phyloP scores from a whole-genome alignment of 352 stramenopile species.

The Hyaloperonospora brassicae region DNA sequence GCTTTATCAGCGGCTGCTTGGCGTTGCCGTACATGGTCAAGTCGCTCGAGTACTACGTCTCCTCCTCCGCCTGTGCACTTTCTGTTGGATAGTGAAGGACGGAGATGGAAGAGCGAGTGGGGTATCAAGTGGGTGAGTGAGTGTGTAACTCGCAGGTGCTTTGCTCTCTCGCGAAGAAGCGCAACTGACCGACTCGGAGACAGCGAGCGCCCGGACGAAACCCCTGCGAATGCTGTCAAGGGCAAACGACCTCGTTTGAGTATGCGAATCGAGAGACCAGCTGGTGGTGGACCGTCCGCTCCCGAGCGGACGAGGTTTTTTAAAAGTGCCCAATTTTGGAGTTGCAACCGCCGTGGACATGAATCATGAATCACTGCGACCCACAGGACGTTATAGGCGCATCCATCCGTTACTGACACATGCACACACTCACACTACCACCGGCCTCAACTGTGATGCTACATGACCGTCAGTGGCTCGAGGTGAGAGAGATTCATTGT shows the following conservation, averaged over 20 bases:
- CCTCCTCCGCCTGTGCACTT: not conserved
- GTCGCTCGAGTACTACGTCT: slow-evolving; percentile 3
- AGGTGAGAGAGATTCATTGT: no score
- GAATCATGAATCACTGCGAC: not conserved
- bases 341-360: not conserved
- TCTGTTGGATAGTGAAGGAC: not conserved
- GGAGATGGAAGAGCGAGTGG: not conserved
- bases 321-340: slow-evolving; percentile 15
- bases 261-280: slow-evolving; percentile 4
- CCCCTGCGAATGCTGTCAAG: slow-evolving; percentile 18
- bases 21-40: slow-evolving; percentile 36
- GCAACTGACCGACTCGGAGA: slow-evolving; percentile 18
- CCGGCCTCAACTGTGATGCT: no score
- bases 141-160: slow-evolving; percentile 9
- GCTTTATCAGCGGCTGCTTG: slow-evolving; percentile 32
- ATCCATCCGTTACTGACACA: not conserved
- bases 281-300: slow-evolving; percentile 10
- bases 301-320: slow-evolving; percentile 21
- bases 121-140: no score
- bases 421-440: no score
- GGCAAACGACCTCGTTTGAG: slow-evolving; percentile 10
- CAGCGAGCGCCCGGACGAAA: slow-evolving; percentile 9
- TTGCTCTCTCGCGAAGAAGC: slow-evolving; percentile 27
- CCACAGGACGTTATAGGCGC: not conserved
- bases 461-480: no score